These are phyloP conservation scores for Amylocystis lapponica DNA, from an alignment of 768 basidiomycete genomes.

Conservation along the genomic window DNA sequence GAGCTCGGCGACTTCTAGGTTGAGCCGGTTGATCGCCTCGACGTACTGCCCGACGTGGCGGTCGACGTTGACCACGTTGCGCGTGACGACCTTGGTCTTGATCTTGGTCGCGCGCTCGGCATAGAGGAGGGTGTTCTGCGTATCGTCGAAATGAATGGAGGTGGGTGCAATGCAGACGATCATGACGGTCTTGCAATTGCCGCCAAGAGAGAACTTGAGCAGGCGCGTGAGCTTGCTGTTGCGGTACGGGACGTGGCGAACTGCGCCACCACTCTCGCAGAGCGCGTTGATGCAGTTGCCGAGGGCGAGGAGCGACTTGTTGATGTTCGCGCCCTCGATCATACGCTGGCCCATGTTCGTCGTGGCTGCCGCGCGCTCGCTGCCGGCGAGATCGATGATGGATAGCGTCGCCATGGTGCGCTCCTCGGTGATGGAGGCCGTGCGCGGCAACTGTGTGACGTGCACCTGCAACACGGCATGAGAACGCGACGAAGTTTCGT, in stretches of 20 bases:
- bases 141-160: slow-evolving; percentile 95
- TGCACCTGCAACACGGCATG: slow-evolving; percentile 98
- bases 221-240: slow-evolving; percentile 98
- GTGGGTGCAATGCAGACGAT: slow-evolving; percentile 97
- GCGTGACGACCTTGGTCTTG: slow-evolving; percentile 93
- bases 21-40: slow-evolving; percentile 87
- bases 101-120: slow-evolving; percentile 98
- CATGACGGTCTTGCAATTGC: slow-evolving; percentile 99
- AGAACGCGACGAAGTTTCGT: slow-evolving; percentile 93
- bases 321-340: slow-evolving; percentile 99
- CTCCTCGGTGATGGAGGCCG: slow-evolving; percentile 77
- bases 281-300: slow-evolving; percentile 99
- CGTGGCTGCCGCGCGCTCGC: slow-evolving; percentile 94
- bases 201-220: slow-evolving; percentile 95
- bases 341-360: slow-evolving; percentile 97
- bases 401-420: slow-evolving; percentile 87
- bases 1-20: slow-evolving; percentile 76
- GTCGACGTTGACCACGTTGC: slow-evolving; percentile 93
- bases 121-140: slow-evolving; percentile 96
- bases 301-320: slow-evolving; percentile 94
- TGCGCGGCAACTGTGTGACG: slow-evolving; percentile 81
- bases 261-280: slow-evolving; percentile 85
- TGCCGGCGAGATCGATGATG: slow-evolving; percentile 97
- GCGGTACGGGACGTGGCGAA: slow-evolving; percentile 91
- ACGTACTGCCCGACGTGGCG: slow-evolving; percentile 95